A percentile compares a stretch with the other conserved stretches of the same genome.
Evolutionary conservation across 2,329 filamentous ascomycete genomes (phyloP).

Genomic region (Fusarium cyanostomum): DNA sequence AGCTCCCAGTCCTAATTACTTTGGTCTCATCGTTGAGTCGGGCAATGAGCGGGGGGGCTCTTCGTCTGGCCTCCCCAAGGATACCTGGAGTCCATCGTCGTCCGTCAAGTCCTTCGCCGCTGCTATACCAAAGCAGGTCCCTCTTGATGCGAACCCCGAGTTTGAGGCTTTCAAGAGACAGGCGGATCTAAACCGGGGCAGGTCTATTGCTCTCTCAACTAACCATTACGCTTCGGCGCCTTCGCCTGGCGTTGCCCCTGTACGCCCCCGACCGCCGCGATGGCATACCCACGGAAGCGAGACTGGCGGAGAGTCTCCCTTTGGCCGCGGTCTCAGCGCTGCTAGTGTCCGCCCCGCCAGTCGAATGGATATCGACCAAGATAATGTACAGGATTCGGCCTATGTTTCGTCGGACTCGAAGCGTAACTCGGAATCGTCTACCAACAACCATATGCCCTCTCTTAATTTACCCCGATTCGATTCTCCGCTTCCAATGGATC

Average conservation of each 20-base stretch:
- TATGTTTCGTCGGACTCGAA: constrained; percentile 65
- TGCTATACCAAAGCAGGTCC: constrained; percentile 73
- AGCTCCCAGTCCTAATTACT: constrained; percentile 83
- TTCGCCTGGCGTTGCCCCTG: constrained; percentile 36
- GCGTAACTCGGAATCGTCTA: constrained; percentile 60
- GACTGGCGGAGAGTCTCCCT: constrained; percentile 49
- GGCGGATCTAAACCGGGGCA: constrained; percentile 69
- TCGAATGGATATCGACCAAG: constrained; percentile 57
- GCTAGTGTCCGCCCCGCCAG: constrained; percentile 35
- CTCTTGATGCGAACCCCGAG: constrained; percentile 80
- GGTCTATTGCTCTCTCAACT: constrained; percentile 56
- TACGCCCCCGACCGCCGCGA: constrained; percentile 56
- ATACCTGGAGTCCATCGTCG: constrained; percentile 79
- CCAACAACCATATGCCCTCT: constrained; percentile 51
- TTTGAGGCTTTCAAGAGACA: constrained; percentile 82
- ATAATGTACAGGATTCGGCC: constrained; percentile 61
- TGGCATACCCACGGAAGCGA: constrained; percentile 61
- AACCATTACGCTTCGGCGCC: constrained; percentile 54
- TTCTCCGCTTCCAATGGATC: constrained; percentile 48
- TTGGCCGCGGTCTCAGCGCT: constrained; percentile 36
- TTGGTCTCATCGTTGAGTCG: constrained; percentile 76
- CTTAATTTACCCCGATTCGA: constrained; percentile 57
- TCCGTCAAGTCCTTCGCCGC: constrained; percentile 76
- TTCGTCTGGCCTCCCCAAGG: constrained; percentile 69
- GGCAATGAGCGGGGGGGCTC: constrained; percentile 70